Percentiles rank a stretch among this genome's conserved stretches.
Conservation (phyloP, 2,329 filamentous ascomycete species). For the Exophiala sp. region DNA sequence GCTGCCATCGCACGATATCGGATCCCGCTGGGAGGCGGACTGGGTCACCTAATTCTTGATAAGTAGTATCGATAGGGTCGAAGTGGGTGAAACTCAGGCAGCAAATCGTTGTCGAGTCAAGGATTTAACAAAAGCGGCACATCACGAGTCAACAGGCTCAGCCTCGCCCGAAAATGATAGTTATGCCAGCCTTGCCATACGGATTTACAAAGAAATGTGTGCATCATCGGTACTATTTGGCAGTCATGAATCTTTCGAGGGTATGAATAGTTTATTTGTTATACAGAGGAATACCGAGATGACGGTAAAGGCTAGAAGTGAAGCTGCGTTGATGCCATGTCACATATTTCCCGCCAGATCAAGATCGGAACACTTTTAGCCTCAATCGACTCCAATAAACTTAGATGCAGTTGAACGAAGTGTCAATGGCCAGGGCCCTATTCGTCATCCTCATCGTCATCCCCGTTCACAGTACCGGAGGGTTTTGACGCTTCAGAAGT, state of each 20-base stretch:
- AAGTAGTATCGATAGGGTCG: neutral
- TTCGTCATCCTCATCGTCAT: conserved; percentile 31
- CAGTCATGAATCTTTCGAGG: too few relatives aligned
- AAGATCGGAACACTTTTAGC: neutral
- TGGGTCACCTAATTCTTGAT: neutral
- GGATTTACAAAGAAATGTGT: too few relatives aligned
- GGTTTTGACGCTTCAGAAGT: neutral
- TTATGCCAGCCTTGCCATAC: conserved; percentile 3
- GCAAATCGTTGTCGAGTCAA: neutral
- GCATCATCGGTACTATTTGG: neutral
- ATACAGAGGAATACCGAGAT: neutral
- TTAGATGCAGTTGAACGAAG: too few relatives aligned
- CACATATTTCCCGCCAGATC: neutral
- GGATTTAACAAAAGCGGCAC: conserved; percentile 5
- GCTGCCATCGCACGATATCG: conserved; percentile 4
- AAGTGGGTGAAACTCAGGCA: conserved; percentile 1
- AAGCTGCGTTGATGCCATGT: neutral
- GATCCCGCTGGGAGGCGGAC: neutral
- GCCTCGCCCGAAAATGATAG: neutral
- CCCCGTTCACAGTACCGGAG: conserved; percentile 24
- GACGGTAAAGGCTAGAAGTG: too few relatives aligned
- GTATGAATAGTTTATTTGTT: too few relatives aligned
- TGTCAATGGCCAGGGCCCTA: neutral
- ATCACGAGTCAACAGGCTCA: conserved; percentile 2
- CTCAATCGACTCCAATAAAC: neutral